Evolutionary conservation across 192 early-diverging fungal genomes (phyloP).

Genomic region (Obelidium mucronatum): DNA sequence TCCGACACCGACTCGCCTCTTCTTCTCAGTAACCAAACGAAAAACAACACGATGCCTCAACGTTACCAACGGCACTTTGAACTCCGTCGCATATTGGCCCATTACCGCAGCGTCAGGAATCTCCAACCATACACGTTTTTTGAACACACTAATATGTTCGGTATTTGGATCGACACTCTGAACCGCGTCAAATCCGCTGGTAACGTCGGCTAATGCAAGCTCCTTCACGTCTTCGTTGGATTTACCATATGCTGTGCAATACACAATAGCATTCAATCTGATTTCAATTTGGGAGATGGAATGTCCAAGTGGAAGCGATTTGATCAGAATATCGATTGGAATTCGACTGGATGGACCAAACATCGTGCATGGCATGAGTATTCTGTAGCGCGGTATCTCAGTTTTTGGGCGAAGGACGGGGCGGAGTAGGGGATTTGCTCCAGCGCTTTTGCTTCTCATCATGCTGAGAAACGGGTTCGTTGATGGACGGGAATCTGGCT

Average conservation of each 20-base stretch:
- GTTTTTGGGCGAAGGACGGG: background rate
- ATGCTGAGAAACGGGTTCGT: no score
- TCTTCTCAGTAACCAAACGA: slow-evolving; percentile 18
- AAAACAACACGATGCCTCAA: slow-evolving; percentile 16
- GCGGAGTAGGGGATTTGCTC: background rate
- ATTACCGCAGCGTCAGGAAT: slow-evolving; percentile 19
- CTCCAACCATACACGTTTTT: slow-evolving; percentile 25
- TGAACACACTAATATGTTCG: slow-evolving; percentile 9
- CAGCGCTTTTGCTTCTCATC: background rate
- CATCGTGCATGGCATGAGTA: slow-evolving; percentile 33
- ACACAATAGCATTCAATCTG: background rate
- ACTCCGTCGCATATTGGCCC: slow-evolving; percentile 5
- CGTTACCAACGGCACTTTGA: slow-evolving; percentile 19
- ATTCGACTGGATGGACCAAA: slow-evolving; percentile 11
- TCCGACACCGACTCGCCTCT: background rate
- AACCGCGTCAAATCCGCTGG: background rate
- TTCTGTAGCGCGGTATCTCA: slow-evolving; percentile 16
- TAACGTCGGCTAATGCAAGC: background rate
- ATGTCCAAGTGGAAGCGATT: slow-evolving; percentile 16
- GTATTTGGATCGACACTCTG: background rate
- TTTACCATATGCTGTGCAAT: background rate
- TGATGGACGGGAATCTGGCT: background rate
- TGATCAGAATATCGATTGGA: slow-evolving; percentile 24
- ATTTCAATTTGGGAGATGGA: background rate
- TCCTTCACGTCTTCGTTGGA: background rate